phyloP scores from a whole-genome alignment of 345 rosid genomes.

The Brassica rapa region DNA sequence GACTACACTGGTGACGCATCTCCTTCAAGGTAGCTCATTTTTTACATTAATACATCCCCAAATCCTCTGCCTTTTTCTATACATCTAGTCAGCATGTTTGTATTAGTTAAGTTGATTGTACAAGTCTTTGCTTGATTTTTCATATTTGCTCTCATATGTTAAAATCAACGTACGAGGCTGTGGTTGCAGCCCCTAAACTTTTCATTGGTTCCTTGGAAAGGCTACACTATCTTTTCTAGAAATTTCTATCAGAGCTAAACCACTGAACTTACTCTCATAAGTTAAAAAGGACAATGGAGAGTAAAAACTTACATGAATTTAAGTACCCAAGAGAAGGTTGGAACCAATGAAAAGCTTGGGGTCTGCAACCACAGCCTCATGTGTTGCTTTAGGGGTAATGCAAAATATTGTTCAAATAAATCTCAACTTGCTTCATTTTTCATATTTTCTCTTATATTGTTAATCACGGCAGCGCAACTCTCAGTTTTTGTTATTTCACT shows the following conservation, averaged over 20 bases:
- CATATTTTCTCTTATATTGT: background rate
- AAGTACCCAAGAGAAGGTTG: conserved; percentile 62
- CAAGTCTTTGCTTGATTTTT: conserved; percentile 7
- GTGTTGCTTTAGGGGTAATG: conserved; percentile 65
- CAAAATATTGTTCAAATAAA: conserved; percentile 49
- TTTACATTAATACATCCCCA: conserved; percentile 18
- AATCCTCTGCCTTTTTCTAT: background rate
- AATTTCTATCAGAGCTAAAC: background rate
- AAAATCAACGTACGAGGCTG: background rate
- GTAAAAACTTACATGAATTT: conserved; percentile 69
- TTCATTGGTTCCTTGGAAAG: background rate
- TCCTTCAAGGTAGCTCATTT: conserved; percentile 64
- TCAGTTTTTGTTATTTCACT: conserved; percentile 5
- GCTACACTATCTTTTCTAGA: background rate
- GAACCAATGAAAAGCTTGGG: conserved; percentile 69
- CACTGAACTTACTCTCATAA: background rate
- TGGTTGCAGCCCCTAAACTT: background rate
- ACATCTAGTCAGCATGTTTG: conserved; percentile 6
- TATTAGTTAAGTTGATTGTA: conserved; percentile 5
- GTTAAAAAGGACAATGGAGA: background rate
- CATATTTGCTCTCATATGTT: background rate
- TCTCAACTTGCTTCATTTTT: background rate
- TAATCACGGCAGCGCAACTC: background rate
- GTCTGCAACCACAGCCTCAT: conserved; percentile 61
- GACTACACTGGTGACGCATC: conserved; percentile 67